phyloP scores from a whole-genome alignment of 106 monocot species.

The Acorus calamus region DNA sequence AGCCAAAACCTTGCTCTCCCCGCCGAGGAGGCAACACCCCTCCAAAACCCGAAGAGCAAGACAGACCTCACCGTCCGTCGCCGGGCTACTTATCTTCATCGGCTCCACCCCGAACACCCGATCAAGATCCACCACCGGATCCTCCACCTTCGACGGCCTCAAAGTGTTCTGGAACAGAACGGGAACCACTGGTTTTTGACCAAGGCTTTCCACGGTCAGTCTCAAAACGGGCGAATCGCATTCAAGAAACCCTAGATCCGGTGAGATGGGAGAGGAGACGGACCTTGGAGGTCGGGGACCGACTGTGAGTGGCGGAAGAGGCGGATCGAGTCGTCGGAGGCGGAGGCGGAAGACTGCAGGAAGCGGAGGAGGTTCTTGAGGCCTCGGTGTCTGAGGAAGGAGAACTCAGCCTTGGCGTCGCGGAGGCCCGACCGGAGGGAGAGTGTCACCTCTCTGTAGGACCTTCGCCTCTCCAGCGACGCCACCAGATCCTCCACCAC shows the following conservation, averaged over 20 bases:
- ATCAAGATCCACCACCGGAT: slow-evolving; percentile 49
- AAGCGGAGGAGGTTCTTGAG: slow-evolving; percentile 63
- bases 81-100: slow-evolving; percentile 76
- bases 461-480: slow-evolving; percentile 38
- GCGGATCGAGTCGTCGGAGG: slow-evolving; percentile 45
- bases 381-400: slow-evolving; percentile 65
- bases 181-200: slow-evolving; percentile 70
- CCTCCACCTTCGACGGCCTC: slow-evolving; percentile 34
- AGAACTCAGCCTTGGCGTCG: slow-evolving; percentile 78
- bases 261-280: slow-evolving; percentile 1
- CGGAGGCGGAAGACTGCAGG: slow-evolving; percentile 39
- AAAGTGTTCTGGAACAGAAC: slow-evolving; percentile 80
- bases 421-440: slow-evolving; percentile 78
- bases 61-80: slow-evolving; percentile 71
- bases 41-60: slow-evolving; percentile 94
- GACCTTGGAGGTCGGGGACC: slow-evolving; percentile 69
- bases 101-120: slow-evolving; percentile 76
- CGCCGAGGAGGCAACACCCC: slow-evolving; percentile 86
- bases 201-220: slow-evolving; percentile 15
- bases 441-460: slow-evolving; percentile 75
- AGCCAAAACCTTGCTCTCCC: slow-evolving; percentile 52
- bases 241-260: too few species aligned
- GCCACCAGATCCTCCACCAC: slow-evolving; percentile 46
- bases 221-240: background rate
- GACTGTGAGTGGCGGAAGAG: slow-evolving; percentile 75